These are phyloP conservation scores for Apiosordaria backusii DNA, from an alignment of 495 filamentous ascomycete species.

Conservation along the genomic window DNA sequence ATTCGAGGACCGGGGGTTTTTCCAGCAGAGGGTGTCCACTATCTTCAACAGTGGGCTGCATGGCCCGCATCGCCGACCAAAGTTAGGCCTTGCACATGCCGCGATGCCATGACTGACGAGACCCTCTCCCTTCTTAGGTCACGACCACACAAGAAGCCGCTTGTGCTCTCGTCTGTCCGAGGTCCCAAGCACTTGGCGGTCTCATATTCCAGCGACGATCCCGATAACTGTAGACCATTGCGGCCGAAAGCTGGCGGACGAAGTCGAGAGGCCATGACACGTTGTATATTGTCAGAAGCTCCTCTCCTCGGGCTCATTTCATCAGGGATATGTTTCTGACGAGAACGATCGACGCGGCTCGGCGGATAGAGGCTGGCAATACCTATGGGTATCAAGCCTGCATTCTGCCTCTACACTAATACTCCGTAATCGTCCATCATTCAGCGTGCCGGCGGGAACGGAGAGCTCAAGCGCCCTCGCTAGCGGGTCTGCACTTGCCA, in stretches of 20 bases:
- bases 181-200: slow-evolving; percentile 24
- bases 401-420: slow-evolving; percentile 26
- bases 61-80: slow-evolving; percentile 1
- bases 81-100: neutral
- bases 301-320: neutral
- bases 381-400: slow-evolving; percentile 9
- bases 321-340: neutral
- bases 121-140: neutral
- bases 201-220: slow-evolving; percentile 13
- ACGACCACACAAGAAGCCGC: neutral
- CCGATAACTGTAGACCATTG: neutral
- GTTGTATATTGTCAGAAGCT: slow-evolving; percentile 19
- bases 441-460: slow-evolving; percentile 9
- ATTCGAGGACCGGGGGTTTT: slow-evolving; percentile 2
- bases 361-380: slow-evolving; percentile 24
- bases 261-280: slow-evolving; percentile 16
- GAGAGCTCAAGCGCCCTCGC: slow-evolving; percentile 12
- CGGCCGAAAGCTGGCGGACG: slow-evolving; percentile 8
- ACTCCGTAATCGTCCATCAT: neutral
- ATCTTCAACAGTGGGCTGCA: neutral
- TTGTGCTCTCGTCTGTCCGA: neutral
- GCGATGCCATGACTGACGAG: slow-evolving; percentile 11
- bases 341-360: slow-evolving; percentile 18
- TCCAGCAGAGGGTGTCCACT: neutral
- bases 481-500: slow-evolving; percentile 20